Evolutionary conservation across 202 grass and related monocot genomes (phyloP), one percentile per base, ranked within the genome.

Genomic region (Carex sylvatica): DNA sequence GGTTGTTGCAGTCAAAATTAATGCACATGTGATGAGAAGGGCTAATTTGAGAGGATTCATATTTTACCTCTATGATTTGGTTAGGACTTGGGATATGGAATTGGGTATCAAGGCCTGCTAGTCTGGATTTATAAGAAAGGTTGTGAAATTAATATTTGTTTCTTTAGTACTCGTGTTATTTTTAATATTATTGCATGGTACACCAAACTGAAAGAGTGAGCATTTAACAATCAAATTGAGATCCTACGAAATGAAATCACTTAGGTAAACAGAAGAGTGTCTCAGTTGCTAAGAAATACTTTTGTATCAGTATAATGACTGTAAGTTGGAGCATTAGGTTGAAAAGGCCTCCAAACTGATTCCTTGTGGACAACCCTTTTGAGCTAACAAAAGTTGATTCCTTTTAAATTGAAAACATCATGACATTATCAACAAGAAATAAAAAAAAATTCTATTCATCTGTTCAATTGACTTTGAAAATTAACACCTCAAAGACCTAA

Each of bases 151-250:
- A 18, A 22, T 76, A 4, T 77, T 58, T 9, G 1, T 0, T 33
- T 64, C 40, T 65, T n/a, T 68, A 82, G 13, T 51, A 10, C 40
- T 26, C 6, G 1, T 68, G 36, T 80, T 82, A 33, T 33, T 31
- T 82, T 82, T 82, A 54, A 69, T 35, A 66, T 69, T 30, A 12
- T 82, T 82, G 23, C 42, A 69, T 55, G 61, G 80, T 82, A 66
- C 44, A 82, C 80, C 80, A 13, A 82, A 82, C 23, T 82, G 49
- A 28, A 44, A 58, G 38, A 40, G 22, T 26, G 42, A 49, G 20
- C 2, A 52, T 54, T 47, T 10, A 28, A 14, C 80, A 47, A 53
- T 54, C 28, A 66, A 66, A 68, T 54, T 82, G 36, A 66, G 28
- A 65, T 61, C 74, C 46, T 1, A 44, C 6, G 75, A 8, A 13